Evolutionary conservation across 2,329 filamentous ascomycete genomes (phyloP), one percentile per base, ranked within the genome.

Genomic region (Madurella mycetomatis): DNA sequence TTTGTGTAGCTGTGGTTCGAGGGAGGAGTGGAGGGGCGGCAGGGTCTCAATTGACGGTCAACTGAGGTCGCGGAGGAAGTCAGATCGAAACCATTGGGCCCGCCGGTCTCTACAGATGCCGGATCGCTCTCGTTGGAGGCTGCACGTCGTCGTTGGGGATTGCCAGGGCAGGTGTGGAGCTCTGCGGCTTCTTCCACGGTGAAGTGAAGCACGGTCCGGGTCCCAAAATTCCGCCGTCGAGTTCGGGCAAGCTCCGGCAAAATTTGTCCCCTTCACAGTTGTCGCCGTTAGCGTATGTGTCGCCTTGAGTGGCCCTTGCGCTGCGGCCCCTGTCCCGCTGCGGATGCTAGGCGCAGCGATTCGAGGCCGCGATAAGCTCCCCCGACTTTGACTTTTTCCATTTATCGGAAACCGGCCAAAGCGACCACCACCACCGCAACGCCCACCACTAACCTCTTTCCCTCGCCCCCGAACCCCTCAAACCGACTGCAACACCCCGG

Each of bases 341-440:
- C 39, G 17, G 49, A 19, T 37, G 40, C 42, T 30, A 40, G 43
- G 47, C 47, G 30, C 47, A 17, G 42, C 39, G 40, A n/a, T 16
- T 44, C 31, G 41, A 37, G 37, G 45, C 19, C 40, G 53, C 54
- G 56, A 56, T 54, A 56, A 56, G 57, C 54, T 51, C 42, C 41
- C n/a, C 13, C 42, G 32, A 47, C 47, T 55, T 55, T 51, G 51
- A 59, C 56, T 49, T 59, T 58, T 57, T 57, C 46, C 17, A 12
- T 45, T 39, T 50, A 55, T 53, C 51, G 46, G 47, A 43, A 41
- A 32, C 40, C 19, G 44, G 40, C 47, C 18, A 37, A 31, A 49
- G 41, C 54, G 30, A 47, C 57, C 31, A 55, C 40, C 11, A 39
- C 55, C 51, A 48, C 48, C 16, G 37, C 30, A 41, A 18, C 32